phyloP scores from a whole-genome alignment of 306 rosid species.

The Ormosia semicastrata region DNA sequence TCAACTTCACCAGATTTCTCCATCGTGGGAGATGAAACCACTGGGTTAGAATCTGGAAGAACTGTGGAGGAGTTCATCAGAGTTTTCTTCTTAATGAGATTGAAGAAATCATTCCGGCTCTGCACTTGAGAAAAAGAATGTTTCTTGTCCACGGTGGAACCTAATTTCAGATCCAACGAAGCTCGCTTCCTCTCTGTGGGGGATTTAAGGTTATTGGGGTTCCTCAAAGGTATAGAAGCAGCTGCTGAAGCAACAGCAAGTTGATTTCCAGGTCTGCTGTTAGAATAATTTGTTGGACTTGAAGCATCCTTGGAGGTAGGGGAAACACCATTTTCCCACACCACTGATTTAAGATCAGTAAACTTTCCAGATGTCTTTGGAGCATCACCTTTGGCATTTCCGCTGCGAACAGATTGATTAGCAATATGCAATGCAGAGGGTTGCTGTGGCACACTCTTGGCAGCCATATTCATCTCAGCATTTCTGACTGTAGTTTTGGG shows the following conservation, averaged over 20 bases:
- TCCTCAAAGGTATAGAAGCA: conserved; percentile 64
- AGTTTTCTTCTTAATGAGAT: conserved; percentile 79
- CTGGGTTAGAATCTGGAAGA: conserved; percentile 57
- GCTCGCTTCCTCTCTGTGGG: conserved; percentile 63
- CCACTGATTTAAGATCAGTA: conserved; percentile 81
- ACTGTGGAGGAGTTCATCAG: conserved; percentile 46
- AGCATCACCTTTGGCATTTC: conserved; percentile 65
- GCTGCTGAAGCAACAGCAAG: conserved; percentile 61
- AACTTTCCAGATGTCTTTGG: conserved; percentile 90
- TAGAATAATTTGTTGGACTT: conserved; percentile 60
- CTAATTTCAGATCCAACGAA: conserved; percentile 68
- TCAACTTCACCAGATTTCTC: conserved; percentile 64
- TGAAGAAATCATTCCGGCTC: conserved; percentile 96
- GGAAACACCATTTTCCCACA: conserved; percentile 79
- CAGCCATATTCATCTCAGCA: conserved; percentile 56
- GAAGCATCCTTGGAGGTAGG: conserved; percentile 65
- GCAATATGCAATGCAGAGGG: conserved; percentile 46
- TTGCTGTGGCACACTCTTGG: conserved; percentile 69
- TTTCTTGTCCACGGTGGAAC: conserved; percentile 73
- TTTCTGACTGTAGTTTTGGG: conserved; percentile 61
- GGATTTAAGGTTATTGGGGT: conserved; percentile 58
- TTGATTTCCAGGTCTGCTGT: conserved; percentile 58
- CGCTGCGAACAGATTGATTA: conserved; percentile 68
- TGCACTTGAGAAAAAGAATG: conserved; percentile 77
- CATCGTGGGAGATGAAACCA: conserved; percentile 49